Conservation (phyloP, 148 eudicot species). For the Chenopodium formosanum region DNA sequence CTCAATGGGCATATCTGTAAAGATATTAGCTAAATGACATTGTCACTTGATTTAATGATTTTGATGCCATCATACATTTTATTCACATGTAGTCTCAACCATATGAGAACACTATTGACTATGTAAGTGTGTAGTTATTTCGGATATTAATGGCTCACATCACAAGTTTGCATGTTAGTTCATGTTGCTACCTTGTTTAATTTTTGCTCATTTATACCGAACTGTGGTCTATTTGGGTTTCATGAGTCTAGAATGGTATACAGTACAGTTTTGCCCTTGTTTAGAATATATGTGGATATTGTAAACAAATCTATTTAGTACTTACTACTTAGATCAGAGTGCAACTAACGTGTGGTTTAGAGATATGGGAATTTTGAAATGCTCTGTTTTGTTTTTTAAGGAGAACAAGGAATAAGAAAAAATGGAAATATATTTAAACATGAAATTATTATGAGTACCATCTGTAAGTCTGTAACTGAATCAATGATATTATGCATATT, state of each 20-base stretch:
- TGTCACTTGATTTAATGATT: constrained; percentile 17
- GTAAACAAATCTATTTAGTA: background rate
- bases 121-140: background rate
- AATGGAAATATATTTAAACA: background rate
- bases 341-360: background rate
- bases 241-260: constrained; percentile 1
- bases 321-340: background rate
- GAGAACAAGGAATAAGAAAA: background rate
- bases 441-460: background rate
- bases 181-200: background rate
- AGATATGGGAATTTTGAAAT: constrained; percentile 2
- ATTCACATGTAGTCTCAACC: constrained; percentile 20
- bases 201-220: background rate
- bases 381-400: background rate
- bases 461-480: background rate
- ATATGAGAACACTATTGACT: background rate
- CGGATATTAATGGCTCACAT: constrained; percentile 2
- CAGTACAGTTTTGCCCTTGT: background rate
- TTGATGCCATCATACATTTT: constrained; percentile 14
- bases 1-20: constrained; percentile 14
- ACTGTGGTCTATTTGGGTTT: background rate
- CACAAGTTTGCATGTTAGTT: constrained; percentile 1
- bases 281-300: background rate
- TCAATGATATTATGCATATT: background rate
- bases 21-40: constrained; percentile 21